Conservation (phyloP, 2,329 filamentous ascomycete species). For the Penicillium sp. region DNA sequence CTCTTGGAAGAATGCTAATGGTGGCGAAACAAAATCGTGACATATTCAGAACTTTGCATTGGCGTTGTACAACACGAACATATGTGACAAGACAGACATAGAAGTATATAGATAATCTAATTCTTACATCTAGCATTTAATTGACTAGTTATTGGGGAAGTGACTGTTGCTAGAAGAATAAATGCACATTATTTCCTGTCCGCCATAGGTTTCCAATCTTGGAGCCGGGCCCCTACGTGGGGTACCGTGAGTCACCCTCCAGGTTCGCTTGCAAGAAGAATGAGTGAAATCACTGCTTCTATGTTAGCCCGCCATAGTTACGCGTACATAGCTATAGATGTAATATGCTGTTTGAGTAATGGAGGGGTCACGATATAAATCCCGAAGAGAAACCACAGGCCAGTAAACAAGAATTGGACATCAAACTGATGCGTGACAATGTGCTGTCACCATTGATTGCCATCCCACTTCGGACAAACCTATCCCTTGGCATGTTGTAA, state of each 20-base stretch:
- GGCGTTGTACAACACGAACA: neutral
- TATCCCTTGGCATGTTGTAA: neutral
- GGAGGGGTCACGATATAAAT: neutral
- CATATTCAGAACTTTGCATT: neutral
- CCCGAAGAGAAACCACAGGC: neutral
- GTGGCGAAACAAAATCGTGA: slow-evolving; percentile 3
- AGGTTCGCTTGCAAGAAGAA: too few species aligned
- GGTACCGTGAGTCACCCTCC: too few species aligned
- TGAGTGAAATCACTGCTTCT: too few species aligned
- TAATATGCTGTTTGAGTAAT: neutral
- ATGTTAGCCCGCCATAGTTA: too few species aligned
- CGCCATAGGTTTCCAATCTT: neutral
- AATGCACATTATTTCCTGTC: neutral
- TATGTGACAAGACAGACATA: neutral
- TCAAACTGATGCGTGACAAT: neutral
- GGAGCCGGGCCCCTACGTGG: too few species aligned
- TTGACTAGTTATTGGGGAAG: neutral
- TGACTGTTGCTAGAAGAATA: neutral
- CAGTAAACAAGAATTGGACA: neutral
- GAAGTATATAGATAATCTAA: neutral
- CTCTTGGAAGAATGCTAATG: slow-evolving; percentile 17
- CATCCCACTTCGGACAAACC: neutral
- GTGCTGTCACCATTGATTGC: neutral
- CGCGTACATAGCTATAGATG: too few species aligned
- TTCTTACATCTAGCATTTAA: neutral